These are phyloP conservation scores for Plectranthus barbatus DNA, from an alignment of 257 asterid species.

Conservation along the genomic window DNA sequence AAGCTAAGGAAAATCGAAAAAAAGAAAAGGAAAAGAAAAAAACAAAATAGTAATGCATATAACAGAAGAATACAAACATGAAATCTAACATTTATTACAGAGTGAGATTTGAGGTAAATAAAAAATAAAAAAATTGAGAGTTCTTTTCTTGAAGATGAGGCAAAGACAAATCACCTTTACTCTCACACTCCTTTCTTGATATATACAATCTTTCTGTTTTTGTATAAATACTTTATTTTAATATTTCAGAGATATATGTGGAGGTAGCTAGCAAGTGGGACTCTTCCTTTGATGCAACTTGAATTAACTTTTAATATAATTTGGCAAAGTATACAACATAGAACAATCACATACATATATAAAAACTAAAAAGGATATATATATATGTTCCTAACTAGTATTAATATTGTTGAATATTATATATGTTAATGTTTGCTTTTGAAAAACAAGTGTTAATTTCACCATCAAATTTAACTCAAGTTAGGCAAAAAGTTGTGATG, in stretches of 20 bases:
- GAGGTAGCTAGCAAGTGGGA: too few species aligned
- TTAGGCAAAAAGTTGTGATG: conserved; percentile 8
- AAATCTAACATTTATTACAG: background rate
- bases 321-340: conserved; percentile 7
- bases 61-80: background rate
- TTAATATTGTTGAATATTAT: too few species aligned
- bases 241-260: conserved; percentile 12
- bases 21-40: background rate
- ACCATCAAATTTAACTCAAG: background rate
- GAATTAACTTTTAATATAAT: background rate
- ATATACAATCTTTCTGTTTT: background rate
- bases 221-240: background rate
- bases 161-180: conserved; percentile 64
- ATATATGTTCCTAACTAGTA: background rate
- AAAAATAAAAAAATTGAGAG: conserved; percentile 7
- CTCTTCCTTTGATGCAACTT: conserved; percentile 67
- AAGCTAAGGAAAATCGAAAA: conserved; percentile 6
- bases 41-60: too few species aligned
- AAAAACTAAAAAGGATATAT: conserved; percentile 1
- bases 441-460: background rate
- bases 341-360: conserved; percentile 21
- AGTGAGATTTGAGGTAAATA: conserved; percentile 15
- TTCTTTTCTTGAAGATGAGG: conserved; percentile 66
- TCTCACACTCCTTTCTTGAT: conserved; percentile 8
- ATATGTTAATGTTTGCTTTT: too few species aligned